Base-by-base conservation (phyloP, 2,329 filamentous ascomycete genomes). In the Diaporthe velutina region DNA sequence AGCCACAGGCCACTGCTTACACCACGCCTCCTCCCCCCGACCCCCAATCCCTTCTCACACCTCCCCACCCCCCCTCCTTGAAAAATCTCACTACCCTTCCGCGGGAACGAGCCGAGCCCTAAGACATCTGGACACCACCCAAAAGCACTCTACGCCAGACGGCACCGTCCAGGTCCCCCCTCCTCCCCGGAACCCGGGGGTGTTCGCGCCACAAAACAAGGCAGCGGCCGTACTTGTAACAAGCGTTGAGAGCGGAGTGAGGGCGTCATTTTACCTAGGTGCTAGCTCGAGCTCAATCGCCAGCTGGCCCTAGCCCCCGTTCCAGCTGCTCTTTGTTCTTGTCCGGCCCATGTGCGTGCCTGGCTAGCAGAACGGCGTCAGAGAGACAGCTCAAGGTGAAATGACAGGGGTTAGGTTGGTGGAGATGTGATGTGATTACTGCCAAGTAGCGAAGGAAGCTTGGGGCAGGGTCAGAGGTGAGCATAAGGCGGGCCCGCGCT, bases 41-140 rank as follows among this genome's bases (percentile, higher is more conserved):
- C 25, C 15, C 25, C 28, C 40, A 54, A 54, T 17, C 28, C 28
- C 4, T n/a, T 15, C 38, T 8, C 12, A 60, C 13, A n/a, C 35
- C 22, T 22, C 33, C 35, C 55, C 57, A 7, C 38, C n/a, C 25
- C n/a, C 40, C n/a, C 50, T 28, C 50, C 50, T 52, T n/a, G 19
- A 57, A 19, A 35, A 57, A 57, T 64, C 38, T 42, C 40, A 64
- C 40, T 45, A 19, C 38, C 58, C 25, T 22, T 33, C 60, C 60
- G 45, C 61, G 61, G 61, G 61, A 67, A 67, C 61, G 61, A 67
- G 61, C 61, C 61, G 61, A 67, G 64, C 64, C 64, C 33, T 54
- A 40, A 52, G 64, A 52, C n/a, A n/a, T n/a, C n/a, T n/a, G n/a
- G n/a, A n/a, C 45, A 67, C 64, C 33, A 60, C 35, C 25, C 57